These are phyloP conservation scores for Chondrostereum purpureum DNA, from an alignment of 1,284 basidiomycete genomes.

Conservation along the genomic window DNA sequence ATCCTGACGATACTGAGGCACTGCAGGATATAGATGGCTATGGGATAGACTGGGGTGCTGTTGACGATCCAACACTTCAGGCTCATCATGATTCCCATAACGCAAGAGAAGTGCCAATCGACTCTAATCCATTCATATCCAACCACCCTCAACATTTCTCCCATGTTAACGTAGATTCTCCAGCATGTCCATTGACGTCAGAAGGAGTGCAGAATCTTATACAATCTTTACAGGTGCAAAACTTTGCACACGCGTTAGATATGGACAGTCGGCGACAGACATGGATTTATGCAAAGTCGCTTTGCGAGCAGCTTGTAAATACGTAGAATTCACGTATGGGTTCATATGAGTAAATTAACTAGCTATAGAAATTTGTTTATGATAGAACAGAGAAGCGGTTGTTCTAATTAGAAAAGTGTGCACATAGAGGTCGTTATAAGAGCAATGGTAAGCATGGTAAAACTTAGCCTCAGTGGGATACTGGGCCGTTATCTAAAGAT, in stretches of 20 bases:
- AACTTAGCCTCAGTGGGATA: no score
- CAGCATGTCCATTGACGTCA: neutral
- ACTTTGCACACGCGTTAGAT: neutral
- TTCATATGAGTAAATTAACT: no score
- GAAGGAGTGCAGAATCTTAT: neutral
- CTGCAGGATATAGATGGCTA: neutral
- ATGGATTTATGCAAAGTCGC: neutral
- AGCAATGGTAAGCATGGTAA: no score
- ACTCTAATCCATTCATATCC: neutral
- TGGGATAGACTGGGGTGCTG: neutral
- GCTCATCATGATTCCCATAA: neutral
- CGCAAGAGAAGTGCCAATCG: neutral
- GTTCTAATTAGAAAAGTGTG: no score
- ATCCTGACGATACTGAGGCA: neutral
- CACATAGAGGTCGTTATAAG: no score
- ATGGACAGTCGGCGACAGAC: neutral
- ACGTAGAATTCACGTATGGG: no score
- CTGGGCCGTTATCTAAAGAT: no score
- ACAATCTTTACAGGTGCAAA: neutral
- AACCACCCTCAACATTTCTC: neutral
- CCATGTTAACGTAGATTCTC: constrained; percentile 1
- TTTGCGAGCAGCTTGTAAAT: no score
- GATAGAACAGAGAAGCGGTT: no score
- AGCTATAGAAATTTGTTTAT: no score
- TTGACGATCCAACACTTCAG: neutral